Conservation (phyloP, 371 early-diverging fungal genomes). For the Mortierella polycephala region DNA sequence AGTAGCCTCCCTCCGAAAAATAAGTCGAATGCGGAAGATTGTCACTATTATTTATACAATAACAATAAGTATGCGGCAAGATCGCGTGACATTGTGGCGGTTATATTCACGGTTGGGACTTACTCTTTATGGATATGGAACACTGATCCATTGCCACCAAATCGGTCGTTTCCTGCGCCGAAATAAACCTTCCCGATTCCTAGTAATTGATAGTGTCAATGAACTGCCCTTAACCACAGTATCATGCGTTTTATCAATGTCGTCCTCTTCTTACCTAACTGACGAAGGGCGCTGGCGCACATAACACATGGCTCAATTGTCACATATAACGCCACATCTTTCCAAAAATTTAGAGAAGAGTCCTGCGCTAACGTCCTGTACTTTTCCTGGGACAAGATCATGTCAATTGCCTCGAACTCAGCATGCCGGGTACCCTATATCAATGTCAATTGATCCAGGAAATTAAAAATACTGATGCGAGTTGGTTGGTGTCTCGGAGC, state of each 20-base stretch:
- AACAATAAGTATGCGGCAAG: neutral
- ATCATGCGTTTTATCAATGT: neutral
- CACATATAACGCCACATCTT: slow-evolving; percentile 84
- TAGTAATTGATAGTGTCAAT: neutral
- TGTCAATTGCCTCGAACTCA: slow-evolving; percentile 91
- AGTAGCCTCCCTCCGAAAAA: slow-evolving; percentile 75
- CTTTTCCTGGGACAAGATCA: slow-evolving; percentile 62
- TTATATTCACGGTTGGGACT: slow-evolving; percentile 13
- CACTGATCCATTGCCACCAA: slow-evolving; percentile 96
- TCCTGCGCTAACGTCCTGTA: slow-evolving; percentile 60
- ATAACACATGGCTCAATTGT: slow-evolving; percentile 99
- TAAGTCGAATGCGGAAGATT: slow-evolving; percentile 58
- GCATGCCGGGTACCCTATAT: slow-evolving; percentile 91
- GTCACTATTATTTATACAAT: slow-evolving; percentile 12
- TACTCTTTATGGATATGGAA: slow-evolving; percentile 78
- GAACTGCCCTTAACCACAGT: too few species aligned
- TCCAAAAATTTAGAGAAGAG: slow-evolving; percentile 58
- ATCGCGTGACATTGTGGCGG: neutral
- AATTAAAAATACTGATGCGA: neutral
- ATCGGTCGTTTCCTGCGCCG: slow-evolving; percentile 94
- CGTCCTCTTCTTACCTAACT: slow-evolving; percentile 59
- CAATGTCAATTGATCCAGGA: neutral
- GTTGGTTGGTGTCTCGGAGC: too few species aligned
- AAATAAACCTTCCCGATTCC: slow-evolving; percentile 84
- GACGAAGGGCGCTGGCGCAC: slow-evolving; percentile 95